Conservation (phyloP, 108 stramenopile genomes). For the Nitzschia inconspicua region DNA sequence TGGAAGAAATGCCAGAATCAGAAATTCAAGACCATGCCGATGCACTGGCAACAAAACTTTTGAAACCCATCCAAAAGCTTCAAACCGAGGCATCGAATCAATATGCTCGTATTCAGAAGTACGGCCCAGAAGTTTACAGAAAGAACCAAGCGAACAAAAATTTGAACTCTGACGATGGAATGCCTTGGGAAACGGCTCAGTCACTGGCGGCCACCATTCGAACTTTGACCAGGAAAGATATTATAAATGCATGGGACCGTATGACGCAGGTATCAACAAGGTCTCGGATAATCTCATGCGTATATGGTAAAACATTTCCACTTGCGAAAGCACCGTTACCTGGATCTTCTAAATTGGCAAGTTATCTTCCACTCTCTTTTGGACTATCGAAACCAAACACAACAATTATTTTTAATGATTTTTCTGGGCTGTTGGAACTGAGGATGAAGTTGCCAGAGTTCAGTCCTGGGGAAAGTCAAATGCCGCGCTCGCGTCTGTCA, state of each 20-base stretch:
- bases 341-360: background rate
- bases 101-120: conserved; percentile 58
- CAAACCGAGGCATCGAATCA: conserved; percentile 53
- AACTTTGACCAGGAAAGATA: conserved; percentile 38
- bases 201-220: conserved; percentile 50
- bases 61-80: conserved; percentile 78
- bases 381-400: background rate
- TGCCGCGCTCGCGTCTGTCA: no score
- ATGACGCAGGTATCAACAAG: conserved; percentile 50
- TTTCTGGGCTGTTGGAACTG: conserved; percentile 22
- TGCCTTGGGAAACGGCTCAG: conserved; percentile 67
- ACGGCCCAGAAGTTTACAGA: conserved; percentile 60
- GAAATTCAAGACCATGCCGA: conserved; percentile 67
- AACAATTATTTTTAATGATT: conserved; percentile 25
- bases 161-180: conserved; percentile 11
- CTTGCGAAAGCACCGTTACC: conserved; percentile 10
- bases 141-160: background rate
- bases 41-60: conserved; percentile 60
- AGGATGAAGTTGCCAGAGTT: conserved; percentile 16
- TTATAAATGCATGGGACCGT: conserved; percentile 58
- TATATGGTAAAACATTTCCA: conserved; percentile 85
- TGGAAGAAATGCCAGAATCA: conserved; percentile 59
- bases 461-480: no score
- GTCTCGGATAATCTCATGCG: conserved; percentile 57
- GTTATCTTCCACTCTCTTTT: conserved; percentile 3